A percentile compares a stretch with the other conserved stretches of the same genome.
These are phyloP conservation scores for Heterococcus sp. DNA, from an alignment of 108 stramenopile species.

Conservation along the genomic window DNA sequence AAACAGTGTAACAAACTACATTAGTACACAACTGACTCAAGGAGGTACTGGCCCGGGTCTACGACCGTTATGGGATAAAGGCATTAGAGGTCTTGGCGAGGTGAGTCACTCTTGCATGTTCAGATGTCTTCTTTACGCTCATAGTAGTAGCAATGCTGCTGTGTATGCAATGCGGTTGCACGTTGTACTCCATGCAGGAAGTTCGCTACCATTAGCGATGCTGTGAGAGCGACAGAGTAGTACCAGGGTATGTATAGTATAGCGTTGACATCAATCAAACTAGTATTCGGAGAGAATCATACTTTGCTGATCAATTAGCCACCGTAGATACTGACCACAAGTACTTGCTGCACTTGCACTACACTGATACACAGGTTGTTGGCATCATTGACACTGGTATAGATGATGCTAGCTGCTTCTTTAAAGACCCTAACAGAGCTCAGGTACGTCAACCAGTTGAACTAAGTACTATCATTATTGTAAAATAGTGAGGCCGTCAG, in stretches of 20 bases:
- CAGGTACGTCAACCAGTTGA: neutral
- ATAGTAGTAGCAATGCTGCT: neutral
- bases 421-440: slow-evolving; percentile 29
- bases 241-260: neutral
- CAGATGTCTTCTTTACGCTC: neutral
- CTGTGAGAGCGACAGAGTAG: neutral
- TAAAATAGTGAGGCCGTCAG: neutral
- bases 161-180: neutral
- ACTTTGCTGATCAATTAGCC: neutral
- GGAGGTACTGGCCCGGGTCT: neutral
- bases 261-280: neutral
- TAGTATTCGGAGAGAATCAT: neutral
- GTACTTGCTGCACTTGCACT: neutral
- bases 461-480: neutral
- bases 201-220: neutral
- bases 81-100: slow-evolving; percentile 15
- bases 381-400: slow-evolving; percentile 54
- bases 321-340: neutral
- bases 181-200: neutral
- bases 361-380: slow-evolving; percentile 17
- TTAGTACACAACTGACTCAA: neutral
- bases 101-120: neutral
- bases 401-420: slow-evolving; percentile 53
- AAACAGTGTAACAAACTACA: neutral
- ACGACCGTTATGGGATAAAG: slow-evolving; percentile 11